Conservation (phyloP, 371 early-diverging fungal genomes). For the Mucor mucedo region DNA sequence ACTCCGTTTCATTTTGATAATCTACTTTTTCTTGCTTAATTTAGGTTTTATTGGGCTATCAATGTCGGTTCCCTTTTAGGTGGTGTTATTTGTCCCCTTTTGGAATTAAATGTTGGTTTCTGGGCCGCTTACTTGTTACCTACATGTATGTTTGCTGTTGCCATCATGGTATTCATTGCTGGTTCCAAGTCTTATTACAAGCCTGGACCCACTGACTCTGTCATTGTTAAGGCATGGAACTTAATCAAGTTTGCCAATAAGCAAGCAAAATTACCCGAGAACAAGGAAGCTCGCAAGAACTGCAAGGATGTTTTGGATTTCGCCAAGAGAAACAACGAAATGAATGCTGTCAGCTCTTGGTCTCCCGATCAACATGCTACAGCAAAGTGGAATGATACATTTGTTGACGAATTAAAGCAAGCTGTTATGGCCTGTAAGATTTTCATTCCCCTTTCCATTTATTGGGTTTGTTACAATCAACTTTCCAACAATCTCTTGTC, state of each 20-base stretch:
- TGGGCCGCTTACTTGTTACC: constrained; percentile 70
- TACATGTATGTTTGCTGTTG: constrained; percentile 64
- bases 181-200: constrained; percentile 64
- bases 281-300: constrained; percentile 32
- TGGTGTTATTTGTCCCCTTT: constrained; percentile 60
- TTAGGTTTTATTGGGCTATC: constrained; percentile 81
- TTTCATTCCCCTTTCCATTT: constrained; percentile 69
- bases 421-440: constrained; percentile 73
- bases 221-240: constrained; percentile 57
- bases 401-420: constrained; percentile 67
- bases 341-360: constrained; percentile 51
- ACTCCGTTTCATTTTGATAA: constrained; percentile 20
- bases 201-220: constrained; percentile 59
- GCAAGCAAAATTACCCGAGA: constrained; percentile 41
- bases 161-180: constrained; percentile 60
- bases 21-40: constrained; percentile 7
- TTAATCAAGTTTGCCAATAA: constrained; percentile 50
- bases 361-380: constrained; percentile 40
- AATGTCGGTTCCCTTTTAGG: constrained; percentile 77
- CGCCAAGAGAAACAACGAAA: constrained; percentile 54
- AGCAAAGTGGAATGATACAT: constrained; percentile 63
- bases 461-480: constrained; percentile 79
- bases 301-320: constrained; percentile 49
- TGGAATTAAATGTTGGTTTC: constrained; percentile 44
- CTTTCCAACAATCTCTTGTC: constrained; percentile 73